Conservation (phyloP, 176 grass and related monocot genomes). For the Oryza punctata region DNA sequence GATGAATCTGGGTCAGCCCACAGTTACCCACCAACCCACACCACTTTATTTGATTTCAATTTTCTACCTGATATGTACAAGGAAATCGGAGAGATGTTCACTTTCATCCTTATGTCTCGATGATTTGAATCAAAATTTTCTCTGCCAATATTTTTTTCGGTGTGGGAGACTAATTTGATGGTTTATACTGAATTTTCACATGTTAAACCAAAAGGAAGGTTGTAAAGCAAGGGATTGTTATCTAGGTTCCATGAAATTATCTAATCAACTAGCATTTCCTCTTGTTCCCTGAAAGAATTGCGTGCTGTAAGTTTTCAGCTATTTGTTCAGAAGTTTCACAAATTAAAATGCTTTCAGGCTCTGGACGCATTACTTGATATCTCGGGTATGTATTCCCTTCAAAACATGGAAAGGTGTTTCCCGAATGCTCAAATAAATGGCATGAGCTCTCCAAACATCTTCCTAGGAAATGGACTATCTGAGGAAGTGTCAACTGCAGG, state of each 20-base stretch:
- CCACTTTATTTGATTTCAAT: no score
- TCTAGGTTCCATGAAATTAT: background rate
- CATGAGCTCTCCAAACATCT: conserved; percentile 35
- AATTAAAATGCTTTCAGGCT: conserved; percentile 62
- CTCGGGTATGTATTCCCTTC: conserved; percentile 46
- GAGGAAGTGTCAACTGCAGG: conserved; percentile 20
- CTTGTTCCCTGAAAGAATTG: background rate
- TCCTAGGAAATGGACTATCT: conserved; percentile 36
- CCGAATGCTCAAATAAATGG: conserved; percentile 24
- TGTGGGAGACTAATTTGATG: background rate
- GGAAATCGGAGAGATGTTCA: no score
- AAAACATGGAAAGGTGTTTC: conserved; percentile 37
- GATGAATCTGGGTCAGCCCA: no score
- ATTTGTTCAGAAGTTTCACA: conserved; percentile 28
- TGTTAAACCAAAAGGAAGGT: no score
- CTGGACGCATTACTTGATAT: conserved; percentile 77
- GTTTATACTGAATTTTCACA: background rate
- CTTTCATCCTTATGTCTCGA: no score
- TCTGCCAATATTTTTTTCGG: no score
- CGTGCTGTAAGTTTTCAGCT: background rate
- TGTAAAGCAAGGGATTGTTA: no score
- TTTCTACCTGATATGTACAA: no score
- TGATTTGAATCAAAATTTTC: no score
- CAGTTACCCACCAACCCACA: no score
- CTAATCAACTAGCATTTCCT: background rate